Evolutionary conservation across 2,329 filamentous ascomycete species (phyloP).

Genomic region (Sphaerulina musiva): DNA sequence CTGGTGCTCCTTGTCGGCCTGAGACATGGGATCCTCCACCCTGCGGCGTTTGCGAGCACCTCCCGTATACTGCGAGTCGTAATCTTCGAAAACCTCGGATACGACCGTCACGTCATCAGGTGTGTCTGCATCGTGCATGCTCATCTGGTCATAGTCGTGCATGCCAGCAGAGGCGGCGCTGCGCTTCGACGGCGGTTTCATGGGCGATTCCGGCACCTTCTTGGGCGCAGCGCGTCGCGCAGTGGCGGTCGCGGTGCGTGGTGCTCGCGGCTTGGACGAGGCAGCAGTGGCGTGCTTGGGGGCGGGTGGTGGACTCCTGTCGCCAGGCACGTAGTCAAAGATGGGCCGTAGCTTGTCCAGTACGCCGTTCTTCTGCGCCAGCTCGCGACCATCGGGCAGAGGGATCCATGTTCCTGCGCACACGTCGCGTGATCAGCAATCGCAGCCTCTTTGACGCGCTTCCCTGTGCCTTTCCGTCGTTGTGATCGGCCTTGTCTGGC

Average conservation of each 20-base stretch:
- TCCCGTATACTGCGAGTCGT: slow-evolving; percentile 60
- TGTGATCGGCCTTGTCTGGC: neutral
- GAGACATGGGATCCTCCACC: slow-evolving; percentile 50
- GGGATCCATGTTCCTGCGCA: slow-evolving; percentile 86
- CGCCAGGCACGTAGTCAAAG: slow-evolving; percentile 80
- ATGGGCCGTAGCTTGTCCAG: slow-evolving; percentile 77
- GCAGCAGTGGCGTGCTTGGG: slow-evolving; percentile 73
- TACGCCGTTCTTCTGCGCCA: slow-evolving; percentile 82
- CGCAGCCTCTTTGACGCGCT: neutral
- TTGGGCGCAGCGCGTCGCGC: slow-evolving; percentile 19
- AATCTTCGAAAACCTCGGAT: slow-evolving; percentile 77
- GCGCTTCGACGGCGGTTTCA: slow-evolving; percentile 38
- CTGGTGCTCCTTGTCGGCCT: slow-evolving; percentile 74
- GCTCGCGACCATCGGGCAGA: slow-evolving; percentile 67
- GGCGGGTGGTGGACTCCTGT: slow-evolving; percentile 83
- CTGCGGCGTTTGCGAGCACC: slow-evolving; percentile 68
- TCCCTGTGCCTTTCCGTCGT: neutral
- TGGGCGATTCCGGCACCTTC: slow-evolving; percentile 32
- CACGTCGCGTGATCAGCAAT: slow-evolving; percentile 9
- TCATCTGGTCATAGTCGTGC: slow-evolving; percentile 27
- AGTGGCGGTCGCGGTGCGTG: slow-evolving; percentile 42
- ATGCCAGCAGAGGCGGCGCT: slow-evolving; percentile 53
- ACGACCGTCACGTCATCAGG: slow-evolving; percentile 77
- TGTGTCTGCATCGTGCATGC: slow-evolving; percentile 56
- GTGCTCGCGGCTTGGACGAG: slow-evolving; percentile 70